Evolutionary conservation across 768 basidiomycete genomes (phyloP), one percentile per base, ranked within the genome.

Genomic region (Megacollybia marginata): DNA sequence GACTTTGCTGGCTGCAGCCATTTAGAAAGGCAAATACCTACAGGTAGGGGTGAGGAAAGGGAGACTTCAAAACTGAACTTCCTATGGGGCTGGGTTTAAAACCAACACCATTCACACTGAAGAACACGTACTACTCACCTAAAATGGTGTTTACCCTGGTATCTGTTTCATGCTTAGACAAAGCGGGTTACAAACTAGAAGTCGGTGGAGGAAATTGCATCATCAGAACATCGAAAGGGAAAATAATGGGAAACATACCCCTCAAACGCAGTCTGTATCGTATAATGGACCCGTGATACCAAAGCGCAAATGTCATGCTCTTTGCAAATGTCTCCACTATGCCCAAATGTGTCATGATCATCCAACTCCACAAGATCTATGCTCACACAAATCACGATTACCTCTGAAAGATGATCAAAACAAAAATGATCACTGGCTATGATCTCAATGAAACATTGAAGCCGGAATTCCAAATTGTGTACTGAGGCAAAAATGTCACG

Each of bases 181-280:
- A 42, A 6, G 48, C 55, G 4, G 54, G 61, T 9, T 57, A 54
- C 47, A 28, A 32, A 34, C 11, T 58, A 10, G 19, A n/a, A 28
- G 54, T 61, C 18, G 48, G 55, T 15, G 52, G 51, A 32, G 48
- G n/a, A 1, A 36, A 11, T 10, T 58, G 54, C 48, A 46, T 32
- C 13, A 55, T 60, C 20, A 50, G 36, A 19, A 49, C 52, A 16
- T 51, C 53, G 2, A 52, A 52, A 42, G 48, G 40, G 13, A 48
- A 48, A 38, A 23, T 48, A 48, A 45, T 28, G 16, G 33, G 51
- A 28, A 60, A 65, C 31, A 54, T 67, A 13, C 60, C 60, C 5
- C 48, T 53, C 33, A 46, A 57, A 15, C 51, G 55, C 11, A 62
- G 65, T 9, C 59, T 66, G 2, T 67, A 67, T 48, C 54, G 57